Percentiles rank a stretch among this genome's conserved stretches.
These are phyloP conservation scores for Ceratobasidium sp. DNA, from an alignment of 1,284 basidiomycete genomes.

Conservation along the genomic window DNA sequence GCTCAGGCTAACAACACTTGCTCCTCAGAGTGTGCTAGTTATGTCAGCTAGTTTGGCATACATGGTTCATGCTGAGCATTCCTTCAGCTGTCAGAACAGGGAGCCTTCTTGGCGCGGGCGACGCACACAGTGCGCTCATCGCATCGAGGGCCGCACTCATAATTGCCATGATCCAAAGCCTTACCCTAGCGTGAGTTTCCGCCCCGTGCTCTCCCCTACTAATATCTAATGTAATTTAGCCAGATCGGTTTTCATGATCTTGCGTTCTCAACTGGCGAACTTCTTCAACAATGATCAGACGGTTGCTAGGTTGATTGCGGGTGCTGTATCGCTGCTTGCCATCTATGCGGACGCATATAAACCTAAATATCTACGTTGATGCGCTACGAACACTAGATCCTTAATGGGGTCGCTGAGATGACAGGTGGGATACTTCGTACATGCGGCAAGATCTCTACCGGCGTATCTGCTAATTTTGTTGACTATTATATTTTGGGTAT, in stretches of 20 bases:
- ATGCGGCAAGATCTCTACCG: constrained; percentile 69
- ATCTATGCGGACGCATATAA: constrained; percentile 58
- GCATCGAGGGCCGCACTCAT: constrained; percentile 69
- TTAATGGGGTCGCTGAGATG: constrained; percentile 75
- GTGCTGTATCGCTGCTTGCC: constrained; percentile 75
- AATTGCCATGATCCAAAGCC: constrained; percentile 71
- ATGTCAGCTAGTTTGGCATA: constrained; percentile 14
- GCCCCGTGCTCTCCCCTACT: too few species aligned
- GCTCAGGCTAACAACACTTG: constrained; percentile 55
- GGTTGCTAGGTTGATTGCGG: constrained; percentile 70
- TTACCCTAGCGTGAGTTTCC: constrained; percentile 62
- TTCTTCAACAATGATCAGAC: constrained; percentile 86
- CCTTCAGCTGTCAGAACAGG: constrained; percentile 81
- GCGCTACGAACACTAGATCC: neutral
- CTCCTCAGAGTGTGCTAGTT: constrained; percentile 57
- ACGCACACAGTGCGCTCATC: neutral
- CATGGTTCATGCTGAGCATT: constrained; percentile 70
- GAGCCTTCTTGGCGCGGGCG: constrained; percentile 30
- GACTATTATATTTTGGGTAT: constrained; percentile 71
- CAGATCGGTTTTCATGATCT: constrained; percentile 59
- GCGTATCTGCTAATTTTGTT: constrained; percentile 38
- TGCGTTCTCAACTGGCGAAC: constrained; percentile 64
- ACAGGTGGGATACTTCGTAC: constrained; percentile 79
- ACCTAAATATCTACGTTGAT: neutral
- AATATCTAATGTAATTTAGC: too few species aligned